Evolutionary conservation across 163 green algal species (phyloP).

Genomic region (Prototheca wickerhamii): DNA sequence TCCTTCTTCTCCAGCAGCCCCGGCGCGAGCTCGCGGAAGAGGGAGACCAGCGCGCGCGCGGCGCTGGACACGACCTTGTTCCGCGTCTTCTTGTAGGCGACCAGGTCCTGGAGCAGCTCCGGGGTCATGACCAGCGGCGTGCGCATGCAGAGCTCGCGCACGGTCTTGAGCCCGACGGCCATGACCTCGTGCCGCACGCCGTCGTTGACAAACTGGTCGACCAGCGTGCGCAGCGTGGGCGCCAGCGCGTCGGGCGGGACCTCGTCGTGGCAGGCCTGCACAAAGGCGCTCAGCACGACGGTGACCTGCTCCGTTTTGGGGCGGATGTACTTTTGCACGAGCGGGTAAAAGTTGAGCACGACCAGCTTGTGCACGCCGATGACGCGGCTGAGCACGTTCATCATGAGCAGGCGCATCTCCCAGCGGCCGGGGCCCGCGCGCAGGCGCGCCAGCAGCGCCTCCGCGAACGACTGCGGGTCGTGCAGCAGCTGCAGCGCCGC

Average conservation of each 20-base stretch:
- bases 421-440: conserved; percentile 57
- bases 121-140: conserved; percentile 81
- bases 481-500: conserved; percentile 92
- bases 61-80: conserved; percentile 80
- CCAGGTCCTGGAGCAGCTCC: conserved; percentile 86
- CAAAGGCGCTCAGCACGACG: conserved; percentile 60
- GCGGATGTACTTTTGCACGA: conserved; percentile 86
- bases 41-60: conserved; percentile 65
- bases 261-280: conserved; percentile 73
- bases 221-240: conserved; percentile 82
- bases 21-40: conserved; percentile 79
- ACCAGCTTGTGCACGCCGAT: conserved; percentile 83
- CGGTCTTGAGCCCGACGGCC: conserved; percentile 82
- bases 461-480: conserved; percentile 88
- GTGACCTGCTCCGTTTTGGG: conserved; percentile 83
- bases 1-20: conserved; percentile 70
- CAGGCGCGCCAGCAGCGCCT: conserved; percentile 79
- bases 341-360: conserved; percentile 95
- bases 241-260: conserved; percentile 84
- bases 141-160: conserved; percentile 82
- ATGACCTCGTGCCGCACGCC: conserved; percentile 59
- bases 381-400: conserved; percentile 56
- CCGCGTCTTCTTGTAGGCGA: conserved; percentile 79
- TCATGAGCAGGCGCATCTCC: conserved; percentile 70
- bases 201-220: conserved; percentile 95